phyloP scores from a whole-genome alignment of 1,139 yeast species.

The Taiozyma sp. region DNA sequence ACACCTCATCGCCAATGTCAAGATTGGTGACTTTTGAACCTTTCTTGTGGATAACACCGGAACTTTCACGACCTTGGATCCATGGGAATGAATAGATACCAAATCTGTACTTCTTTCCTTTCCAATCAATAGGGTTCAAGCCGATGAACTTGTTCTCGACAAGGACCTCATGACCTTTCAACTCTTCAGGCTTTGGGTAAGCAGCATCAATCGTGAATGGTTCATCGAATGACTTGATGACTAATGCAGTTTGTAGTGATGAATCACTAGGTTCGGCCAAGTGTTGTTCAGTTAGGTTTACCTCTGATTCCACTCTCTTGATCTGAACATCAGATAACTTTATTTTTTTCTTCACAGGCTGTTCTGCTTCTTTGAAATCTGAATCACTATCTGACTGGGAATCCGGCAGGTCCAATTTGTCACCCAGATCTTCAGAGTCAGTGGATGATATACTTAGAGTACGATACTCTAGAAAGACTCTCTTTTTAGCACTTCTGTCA shows the following conservation, averaged over 20 bases:
- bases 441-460: slow-evolving; percentile 18
- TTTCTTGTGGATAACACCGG: slow-evolving; percentile 33
- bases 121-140: slow-evolving; percentile 46
- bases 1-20: slow-evolving; percentile 32
- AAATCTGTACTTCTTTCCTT: slow-evolving; percentile 41
- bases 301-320: slow-evolving; percentile 8
- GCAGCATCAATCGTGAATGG: slow-evolving; percentile 20
- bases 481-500: background rate
- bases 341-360: background rate
- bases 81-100: slow-evolving; percentile 45
- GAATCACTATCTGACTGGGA: slow-evolving; percentile 1
- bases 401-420: slow-evolving; percentile 7
- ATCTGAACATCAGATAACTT: background rate
- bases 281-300: slow-evolving; percentile 12
- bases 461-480: slow-evolving; percentile 12
- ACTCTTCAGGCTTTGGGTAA: slow-evolving; percentile 21
- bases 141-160: slow-evolving; percentile 38
- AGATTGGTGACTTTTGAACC: slow-evolving; percentile 31
- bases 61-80: slow-evolving; percentile 44
- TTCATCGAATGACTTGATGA: slow-evolving; percentile 25
- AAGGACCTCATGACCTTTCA: slow-evolving; percentile 32
- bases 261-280: slow-evolving; percentile 12
- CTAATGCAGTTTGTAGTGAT: slow-evolving; percentile 22
- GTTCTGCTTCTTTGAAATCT: slow-evolving; percentile 5
- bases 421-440: slow-evolving; percentile 17